A percentile compares a stretch with the other conserved stretches of the same genome.
Conservation (phyloP, 208 protist genomes). For the Leishmania arabica region DNA sequence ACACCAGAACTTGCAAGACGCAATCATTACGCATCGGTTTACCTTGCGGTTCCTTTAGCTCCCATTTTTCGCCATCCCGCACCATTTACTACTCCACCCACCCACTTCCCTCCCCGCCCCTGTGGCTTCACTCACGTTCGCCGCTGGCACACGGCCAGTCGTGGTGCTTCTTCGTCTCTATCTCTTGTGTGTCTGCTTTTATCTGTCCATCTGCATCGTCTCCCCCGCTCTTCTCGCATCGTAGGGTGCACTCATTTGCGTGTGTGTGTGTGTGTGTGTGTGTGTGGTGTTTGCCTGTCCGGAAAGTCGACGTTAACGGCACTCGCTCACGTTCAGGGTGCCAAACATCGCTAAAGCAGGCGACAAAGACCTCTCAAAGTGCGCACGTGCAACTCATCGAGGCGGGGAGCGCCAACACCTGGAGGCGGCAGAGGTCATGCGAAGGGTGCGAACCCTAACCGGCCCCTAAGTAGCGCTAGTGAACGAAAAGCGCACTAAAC, state of each 20-base stretch:
- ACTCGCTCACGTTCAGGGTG: neutral
- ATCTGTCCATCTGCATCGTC: neutral
- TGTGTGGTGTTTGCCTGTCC: neutral
- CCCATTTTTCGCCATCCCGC: neutral
- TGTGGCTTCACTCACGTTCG: neutral
- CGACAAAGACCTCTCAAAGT: neutral
- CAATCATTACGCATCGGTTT: neutral
- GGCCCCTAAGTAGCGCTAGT: neutral
- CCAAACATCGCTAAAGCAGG: neutral
- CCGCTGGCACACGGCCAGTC: neutral
- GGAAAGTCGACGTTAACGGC: neutral
- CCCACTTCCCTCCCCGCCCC: neutral
- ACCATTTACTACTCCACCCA: neutral
- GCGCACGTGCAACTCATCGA: neutral
- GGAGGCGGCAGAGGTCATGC: neutral
- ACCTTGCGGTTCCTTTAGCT: neutral
- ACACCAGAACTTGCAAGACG: neutral
- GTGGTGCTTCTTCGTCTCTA: neutral
- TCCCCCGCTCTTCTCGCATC: neutral
- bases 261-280: slow-evolving; percentile 10
- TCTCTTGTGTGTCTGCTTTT: neutral
- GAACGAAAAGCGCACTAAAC: neutral
- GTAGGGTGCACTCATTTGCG: neutral
- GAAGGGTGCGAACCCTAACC: neutral
- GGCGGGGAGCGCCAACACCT: neutral